Evolutionary conservation across 306 rosid genomes (phyloP).

Genomic region (Ziziphus jujuba): DNA sequence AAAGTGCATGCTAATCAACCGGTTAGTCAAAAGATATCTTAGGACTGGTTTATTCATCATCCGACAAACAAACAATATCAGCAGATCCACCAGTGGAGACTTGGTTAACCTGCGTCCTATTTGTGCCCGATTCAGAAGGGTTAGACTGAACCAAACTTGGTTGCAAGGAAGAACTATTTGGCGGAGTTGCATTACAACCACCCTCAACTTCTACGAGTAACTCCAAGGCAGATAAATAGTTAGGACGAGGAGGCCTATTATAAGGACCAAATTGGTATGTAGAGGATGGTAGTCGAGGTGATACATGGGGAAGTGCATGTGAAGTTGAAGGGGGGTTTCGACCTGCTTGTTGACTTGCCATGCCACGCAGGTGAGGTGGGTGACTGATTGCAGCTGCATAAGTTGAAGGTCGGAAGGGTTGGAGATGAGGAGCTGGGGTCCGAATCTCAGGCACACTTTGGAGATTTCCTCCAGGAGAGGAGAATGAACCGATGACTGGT

Average conservation of each 20-base stretch:
- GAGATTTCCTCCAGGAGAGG: slow-evolving; percentile 34
- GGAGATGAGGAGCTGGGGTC: slow-evolving; percentile 76
- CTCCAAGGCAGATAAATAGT: slow-evolving; percentile 34
- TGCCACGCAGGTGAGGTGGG: too few species aligned
- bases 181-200: slow-evolving; percentile 31
- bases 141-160: slow-evolving; percentile 19
- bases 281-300: slow-evolving; percentile 27
- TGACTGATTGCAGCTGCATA: slow-evolving; percentile 8
- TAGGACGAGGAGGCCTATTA: slow-evolving; percentile 20
- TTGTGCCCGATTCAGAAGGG: slow-evolving; percentile 22
- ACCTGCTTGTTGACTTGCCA: slow-evolving; percentile 42
- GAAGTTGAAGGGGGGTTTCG: slow-evolving; percentile 27
- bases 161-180: slow-evolving; percentile 15
- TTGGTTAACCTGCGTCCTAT: slow-evolving; percentile 25
- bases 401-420: slow-evolving; percentile 54
- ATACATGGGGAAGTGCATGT: slow-evolving; percentile 29
- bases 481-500: slow-evolving; percentile 36
- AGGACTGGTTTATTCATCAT: slow-evolving; percentile 57
- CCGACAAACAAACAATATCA: slow-evolving; percentile 78
- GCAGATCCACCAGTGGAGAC: slow-evolving; percentile 21
- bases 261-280: slow-evolving; percentile 28
- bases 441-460: slow-evolving; percentile 50
- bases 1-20: too few species aligned
- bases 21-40: too few species aligned
- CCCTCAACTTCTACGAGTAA: slow-evolving; percentile 25